Base-by-base conservation (phyloP, 805 yeast genomes). In the Metschnikowia orientalis region DNA sequence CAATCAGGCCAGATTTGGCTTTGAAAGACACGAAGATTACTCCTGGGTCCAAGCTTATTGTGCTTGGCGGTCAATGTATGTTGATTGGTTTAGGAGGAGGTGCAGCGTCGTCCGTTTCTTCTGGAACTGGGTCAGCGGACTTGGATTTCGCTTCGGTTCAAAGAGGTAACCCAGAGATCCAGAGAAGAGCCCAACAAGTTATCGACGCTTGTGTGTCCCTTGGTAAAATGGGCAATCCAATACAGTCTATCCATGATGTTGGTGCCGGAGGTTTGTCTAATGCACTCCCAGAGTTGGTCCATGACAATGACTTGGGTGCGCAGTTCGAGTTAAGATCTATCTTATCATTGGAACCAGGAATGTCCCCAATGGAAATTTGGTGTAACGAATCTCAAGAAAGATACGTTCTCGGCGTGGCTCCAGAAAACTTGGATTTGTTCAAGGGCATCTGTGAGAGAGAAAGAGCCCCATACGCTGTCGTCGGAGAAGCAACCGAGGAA, bases 281-380 rank as follows among this genome's bases (percentile, higher is more conserved):
- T 53, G 99, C 98, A 6, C 69, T 92, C 48, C 97, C 99, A 7
- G 99, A 92, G 65, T 73, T 92, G 45, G 98, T 92, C 16, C 97
- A 92, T 55, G 99, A 92, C 59, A 92, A 92, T 57, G 92, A 84
- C 45, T 73, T 92, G 42, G 99, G 99, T 57, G 99, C 96, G 18
- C 71, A 59, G 44, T 92, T 92, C 44, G 96, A 92, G 61, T 72
- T 92, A 45, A 79, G 99, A 63, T 83, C 89, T 35, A 81, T 92
- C 37, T 75, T 95, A 36, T 81, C 88, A 22, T 73, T 88, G 45
- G 99, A 92, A 61, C 95, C 95, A 30, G 95, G 97, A 38, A 87
- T 92, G 97, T 90, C 97, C 4, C 97, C 99, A 35, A 86, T 92
- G 95, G 98, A 92, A 68, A 87, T 92, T 44, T 92, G 99, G 99